Conservation (phyloP, 148 eudicot genomes). For the Chenopodium quinoa region DNA sequence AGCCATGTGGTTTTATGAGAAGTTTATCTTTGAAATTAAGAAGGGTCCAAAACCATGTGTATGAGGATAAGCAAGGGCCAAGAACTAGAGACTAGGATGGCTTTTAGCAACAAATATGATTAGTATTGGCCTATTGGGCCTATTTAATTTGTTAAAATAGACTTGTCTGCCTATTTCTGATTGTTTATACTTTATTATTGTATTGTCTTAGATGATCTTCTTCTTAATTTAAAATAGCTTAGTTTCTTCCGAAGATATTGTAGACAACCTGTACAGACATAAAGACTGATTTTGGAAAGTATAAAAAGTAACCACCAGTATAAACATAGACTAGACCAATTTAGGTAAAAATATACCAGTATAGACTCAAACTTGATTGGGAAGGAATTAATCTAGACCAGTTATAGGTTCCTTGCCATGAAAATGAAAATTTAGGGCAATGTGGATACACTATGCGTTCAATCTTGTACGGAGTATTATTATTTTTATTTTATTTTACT, state of each 20-base stretch:
- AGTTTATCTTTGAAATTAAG: not conserved
- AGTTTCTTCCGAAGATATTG: slow-evolving; percentile 1
- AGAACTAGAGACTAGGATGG: not conserved
- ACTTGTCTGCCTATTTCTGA: not conserved
- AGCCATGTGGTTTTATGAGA: not conserved
- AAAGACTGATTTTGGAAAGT: not conserved
- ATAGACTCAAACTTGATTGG: not conserved
- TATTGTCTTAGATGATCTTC: not conserved
- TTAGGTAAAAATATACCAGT: not conserved
- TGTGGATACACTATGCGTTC: not conserved
- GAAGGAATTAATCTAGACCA: not conserved
- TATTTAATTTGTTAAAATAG: not conserved
- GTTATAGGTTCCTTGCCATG: not conserved
- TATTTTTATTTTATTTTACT: not conserved
- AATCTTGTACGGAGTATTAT: no score
- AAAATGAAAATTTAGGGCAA: not conserved
- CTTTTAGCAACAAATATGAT: not conserved
- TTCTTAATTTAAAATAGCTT: not conserved
- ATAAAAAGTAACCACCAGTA: not conserved
- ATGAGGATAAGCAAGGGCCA: not conserved
- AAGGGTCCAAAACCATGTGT: not conserved
- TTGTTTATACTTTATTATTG: not conserved
- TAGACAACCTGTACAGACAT: not conserved
- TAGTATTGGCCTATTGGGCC: not conserved
- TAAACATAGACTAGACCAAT: not conserved